Conservation (phyloP, 2,329 filamentous ascomycete species). For the Verticillium dahliae region DNA sequence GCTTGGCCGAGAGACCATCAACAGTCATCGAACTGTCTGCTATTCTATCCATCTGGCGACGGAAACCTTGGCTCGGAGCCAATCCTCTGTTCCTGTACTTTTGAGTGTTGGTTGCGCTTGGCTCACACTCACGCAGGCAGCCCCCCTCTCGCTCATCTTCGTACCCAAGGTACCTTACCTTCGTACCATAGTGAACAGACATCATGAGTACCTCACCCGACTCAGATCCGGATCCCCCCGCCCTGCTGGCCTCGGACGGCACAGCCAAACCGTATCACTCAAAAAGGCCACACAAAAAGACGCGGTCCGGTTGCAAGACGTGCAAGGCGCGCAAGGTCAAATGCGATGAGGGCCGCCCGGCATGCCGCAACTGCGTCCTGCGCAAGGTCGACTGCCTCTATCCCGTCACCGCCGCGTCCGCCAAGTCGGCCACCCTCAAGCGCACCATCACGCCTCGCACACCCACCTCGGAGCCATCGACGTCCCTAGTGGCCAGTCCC, state of each 20-base stretch:
- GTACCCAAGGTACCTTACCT: no score
- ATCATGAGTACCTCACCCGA: neutral
- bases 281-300: slow-evolving; percentile 51
- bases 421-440: neutral
- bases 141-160: no score
- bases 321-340: slow-evolving; percentile 51
- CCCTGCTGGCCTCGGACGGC: neutral
- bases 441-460: slow-evolving; percentile 4
- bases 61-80: no score
- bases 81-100: no score
- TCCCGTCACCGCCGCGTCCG: slow-evolving; percentile 15
- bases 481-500: slow-evolving; percentile 5
- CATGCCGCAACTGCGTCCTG: slow-evolving; percentile 41
- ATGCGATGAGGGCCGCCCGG: slow-evolving; percentile 44
- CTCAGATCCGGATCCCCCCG: neutral
- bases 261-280: slow-evolving; percentile 25
- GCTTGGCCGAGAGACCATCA: no score
- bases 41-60: no score
- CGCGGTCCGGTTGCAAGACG: slow-evolving; percentile 43
- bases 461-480: slow-evolving; percentile 1
- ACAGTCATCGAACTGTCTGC: no score
- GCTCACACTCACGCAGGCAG: no score
- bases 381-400: slow-evolving; percentile 44
- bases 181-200: no score
- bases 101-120: no score